These are phyloP conservation scores for Xylaria polymorpha DNA, from an alignment of 2,329 filamentous ascomycete genomes.

Conservation along the genomic window DNA sequence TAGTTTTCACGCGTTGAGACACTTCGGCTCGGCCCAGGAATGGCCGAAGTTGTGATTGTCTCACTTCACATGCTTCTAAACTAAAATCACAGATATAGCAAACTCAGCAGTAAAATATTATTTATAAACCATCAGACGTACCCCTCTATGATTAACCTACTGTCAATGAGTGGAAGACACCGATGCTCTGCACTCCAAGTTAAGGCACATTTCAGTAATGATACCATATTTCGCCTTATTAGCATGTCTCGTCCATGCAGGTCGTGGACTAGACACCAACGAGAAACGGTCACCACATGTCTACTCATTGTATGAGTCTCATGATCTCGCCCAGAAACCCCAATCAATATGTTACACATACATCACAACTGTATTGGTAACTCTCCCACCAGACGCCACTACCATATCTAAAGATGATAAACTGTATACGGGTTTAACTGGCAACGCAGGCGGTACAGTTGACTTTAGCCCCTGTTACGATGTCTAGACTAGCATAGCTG, in stretches of 20 bases:
- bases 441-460: conserved; percentile 2
- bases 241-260: conserved; percentile 24
- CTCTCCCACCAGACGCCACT: conserved; percentile 14
- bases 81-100: background rate
- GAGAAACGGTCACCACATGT: conserved; percentile 9
- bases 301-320: conserved; percentile 6
- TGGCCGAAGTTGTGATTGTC: conserved; percentile 25
- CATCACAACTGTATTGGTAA: conserved; percentile 39
- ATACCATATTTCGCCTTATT: conserved; percentile 24
- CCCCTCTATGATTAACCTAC: background rate
- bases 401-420: conserved; percentile 4
- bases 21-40: conserved; percentile 15
- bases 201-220: conserved; percentile 19
- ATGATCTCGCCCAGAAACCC: conserved; percentile 1
- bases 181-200: background rate
- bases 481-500: background rate
- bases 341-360: conserved; percentile 40
- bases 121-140: conserved; percentile 2
- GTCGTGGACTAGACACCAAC: conserved; percentile 8
- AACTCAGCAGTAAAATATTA: background rate
- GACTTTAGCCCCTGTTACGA: background rate
- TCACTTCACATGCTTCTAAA: conserved; percentile 11
- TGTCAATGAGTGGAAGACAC: background rate
- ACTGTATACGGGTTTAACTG: background rate
- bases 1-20: conserved; percentile 6